Base-by-base conservation (phyloP, 495 filamentous ascomycete species). In the Melanomma pulvis-pyrius region DNA sequence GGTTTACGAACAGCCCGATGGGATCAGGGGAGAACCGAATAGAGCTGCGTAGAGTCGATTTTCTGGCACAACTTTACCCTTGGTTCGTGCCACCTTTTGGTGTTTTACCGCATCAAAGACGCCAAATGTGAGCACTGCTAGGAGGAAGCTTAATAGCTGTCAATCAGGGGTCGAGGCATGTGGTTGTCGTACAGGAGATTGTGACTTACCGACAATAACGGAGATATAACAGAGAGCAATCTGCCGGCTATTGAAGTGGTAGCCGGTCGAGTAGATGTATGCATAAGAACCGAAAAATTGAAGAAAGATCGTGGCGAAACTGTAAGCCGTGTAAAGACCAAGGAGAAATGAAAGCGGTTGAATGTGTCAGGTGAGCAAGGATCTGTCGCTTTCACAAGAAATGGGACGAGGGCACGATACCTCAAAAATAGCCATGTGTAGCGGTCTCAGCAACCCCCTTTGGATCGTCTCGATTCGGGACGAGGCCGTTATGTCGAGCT, bases 11-110 rank as follows among this genome's bases (percentile, higher is more conserved):
- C 26, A 21, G 36, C 12, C 77, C 73, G 17, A 83, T 73, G 0
- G 87, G 86, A 88, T 71, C 1, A 82, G 75, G 52, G 84, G 44
- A 65, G 82, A 83, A 1, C 86, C 87, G 24, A 88, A 76, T 83
- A 90, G 82, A 19, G 84, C 83, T 7, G 81, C 74, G 51, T 84
- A 83, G 29, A 90, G 73, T 17, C 86, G 79, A 56, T 85, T 78
- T 59, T 86, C 88, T 0, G 82, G 86, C 12, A 75, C 79, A 0
- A 81, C 73, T n/a, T 56, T 62, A 1, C 17, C n/a, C 7, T 3
- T 59, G 17, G 47, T 17, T 15, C 30, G 41, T 21, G 48, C 25
- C 58, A 72, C 68, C 53, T 65, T 77, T 12, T 71, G 75, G 66
- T 79, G 82, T 15, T 47, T 49, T 5, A 30, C 6, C 54, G 6